Evolutionary conservation across 179 eudicot genomes (phyloP).

Genomic region (Heliamphora pulchella): DNA sequence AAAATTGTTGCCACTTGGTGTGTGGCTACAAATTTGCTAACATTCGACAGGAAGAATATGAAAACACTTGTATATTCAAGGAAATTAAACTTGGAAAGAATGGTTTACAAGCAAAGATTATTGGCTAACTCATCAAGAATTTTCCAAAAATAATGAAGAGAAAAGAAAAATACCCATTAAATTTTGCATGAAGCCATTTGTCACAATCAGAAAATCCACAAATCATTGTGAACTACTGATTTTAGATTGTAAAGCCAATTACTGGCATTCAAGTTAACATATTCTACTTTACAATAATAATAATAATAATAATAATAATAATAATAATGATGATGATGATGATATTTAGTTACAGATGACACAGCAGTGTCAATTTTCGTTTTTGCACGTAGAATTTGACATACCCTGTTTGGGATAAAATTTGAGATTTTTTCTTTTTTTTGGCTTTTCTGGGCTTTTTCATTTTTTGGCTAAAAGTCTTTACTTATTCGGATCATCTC

Average conservation of each 20-base stretch:
- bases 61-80: background rate
- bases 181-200: background rate
- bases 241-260: background rate
- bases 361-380: background rate
- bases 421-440: too few relatives aligned
- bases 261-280: background rate
- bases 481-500: too few relatives aligned
- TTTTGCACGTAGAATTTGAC: background rate
- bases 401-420: background rate
- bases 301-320: background rate
- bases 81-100: background rate
- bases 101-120: background rate
- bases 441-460: too few relatives aligned
- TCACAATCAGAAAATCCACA: background rate
- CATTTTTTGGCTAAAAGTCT: too few relatives aligned
- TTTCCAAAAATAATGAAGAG: background rate
- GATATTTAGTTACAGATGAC: background rate
- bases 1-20: background rate
- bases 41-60: background rate
- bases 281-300: too few relatives aligned
- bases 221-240: background rate
- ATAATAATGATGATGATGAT: too few relatives aligned
- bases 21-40: conserved; percentile 1
- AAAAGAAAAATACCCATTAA: background rate
- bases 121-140: conserved; percentile 3